A percentile compares a stretch with the other conserved stretches of the same genome.
phyloP scores from a whole-genome alignment of 2,329 filamentous ascomycete genomes.

The Scedosporium dehoogii region DNA sequence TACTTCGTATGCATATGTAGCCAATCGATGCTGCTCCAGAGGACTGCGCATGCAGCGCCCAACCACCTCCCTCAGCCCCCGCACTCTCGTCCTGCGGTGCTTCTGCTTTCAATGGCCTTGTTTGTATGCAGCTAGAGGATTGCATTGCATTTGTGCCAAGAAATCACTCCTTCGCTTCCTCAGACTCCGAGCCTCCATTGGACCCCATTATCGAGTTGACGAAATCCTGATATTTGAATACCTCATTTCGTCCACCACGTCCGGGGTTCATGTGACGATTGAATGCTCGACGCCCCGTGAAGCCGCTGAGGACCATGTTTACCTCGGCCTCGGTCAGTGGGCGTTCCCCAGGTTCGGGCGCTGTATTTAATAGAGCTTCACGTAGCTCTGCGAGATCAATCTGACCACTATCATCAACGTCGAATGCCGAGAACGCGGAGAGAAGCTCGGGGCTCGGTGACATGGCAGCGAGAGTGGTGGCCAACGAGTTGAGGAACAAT shows the following conservation, averaged over 20 bases:
- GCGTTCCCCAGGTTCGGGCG: slow-evolving; percentile 61
- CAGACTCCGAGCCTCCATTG: slow-evolving; percentile 20
- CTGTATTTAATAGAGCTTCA: slow-evolving; percentile 73
- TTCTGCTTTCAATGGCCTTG: background rate
- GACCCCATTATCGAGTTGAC: slow-evolving; percentile 59
- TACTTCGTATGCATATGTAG: background rate
- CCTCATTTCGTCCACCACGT: slow-evolving; percentile 38
- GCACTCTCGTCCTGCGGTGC: background rate
- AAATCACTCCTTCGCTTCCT: background rate
- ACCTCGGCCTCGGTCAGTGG: slow-evolving; percentile 63
- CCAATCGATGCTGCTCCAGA: background rate
- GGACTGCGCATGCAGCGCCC: background rate
- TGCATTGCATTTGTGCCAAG: background rate
- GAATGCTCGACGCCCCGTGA: slow-evolving; percentile 75
- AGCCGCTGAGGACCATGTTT: slow-evolving; percentile 78
- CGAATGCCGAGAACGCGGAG: slow-evolving; percentile 89
- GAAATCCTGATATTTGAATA: slow-evolving; percentile 92
- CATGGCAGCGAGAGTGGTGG: slow-evolving; percentile 61
- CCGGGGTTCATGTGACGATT: slow-evolving; percentile 48
- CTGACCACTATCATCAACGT: slow-evolving; percentile 90
- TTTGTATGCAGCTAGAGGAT: background rate
- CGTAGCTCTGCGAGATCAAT: slow-evolving; percentile 75
- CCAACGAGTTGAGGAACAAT: slow-evolving; percentile 74
- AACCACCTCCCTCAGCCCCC: background rate
- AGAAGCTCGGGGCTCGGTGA: slow-evolving; percentile 72